Evolutionary conservation across 2,329 filamentous ascomycete genomes (phyloP), one percentile per base, ranked within the genome.

Genomic region (Didymella sp.): DNA sequence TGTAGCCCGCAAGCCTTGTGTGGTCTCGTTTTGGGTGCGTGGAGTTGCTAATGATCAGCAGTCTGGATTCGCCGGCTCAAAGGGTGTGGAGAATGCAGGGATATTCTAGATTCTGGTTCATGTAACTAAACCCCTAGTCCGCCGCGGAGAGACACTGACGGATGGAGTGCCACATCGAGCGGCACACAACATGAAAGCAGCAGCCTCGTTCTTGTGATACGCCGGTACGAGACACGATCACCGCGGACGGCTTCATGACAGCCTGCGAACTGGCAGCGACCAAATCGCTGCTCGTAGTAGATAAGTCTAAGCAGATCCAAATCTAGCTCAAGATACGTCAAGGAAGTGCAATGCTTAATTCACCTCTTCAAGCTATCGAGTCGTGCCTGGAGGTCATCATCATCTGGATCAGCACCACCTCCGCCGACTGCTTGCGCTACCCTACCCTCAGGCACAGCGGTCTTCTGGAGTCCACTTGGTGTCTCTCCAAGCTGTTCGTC

Each of bases 381-480:
- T 57, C 95, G 87, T 62, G 95, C 94, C 80, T 98, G 93, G 24
- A 99, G 85, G 75, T 97, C 95, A 70, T 97, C 92, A 74, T 97
- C 95, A 71, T 97, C 92, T 70, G 97, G 93, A 64, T 72, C 82
- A 37, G 82, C 81, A 57, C 84, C 75, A n/a, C 86, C 38, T 41
- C 38, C 87, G 12, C 91, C 92, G 64, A 98, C 84, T 15, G 94
- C 92, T 75, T 98, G 91, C 43, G 95, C 94, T 60, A 98, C 86
- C 70, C 86, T 87, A 11, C 87, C 84, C 72, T 97, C 92, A 6
- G 89, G 80, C 5, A 89, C 88, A 5, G 88, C 81, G 51, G 85
- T 84, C 62, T 87, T 88, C 72, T 95, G 91, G 58, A 98, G 79
- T 3, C 91, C 92, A 37, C 89, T 88, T 0, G 95, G 95, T 2